phyloP scores from a whole-genome alignment of 2,329 filamentous ascomycete genomes.

The Penicillium carneum region DNA sequence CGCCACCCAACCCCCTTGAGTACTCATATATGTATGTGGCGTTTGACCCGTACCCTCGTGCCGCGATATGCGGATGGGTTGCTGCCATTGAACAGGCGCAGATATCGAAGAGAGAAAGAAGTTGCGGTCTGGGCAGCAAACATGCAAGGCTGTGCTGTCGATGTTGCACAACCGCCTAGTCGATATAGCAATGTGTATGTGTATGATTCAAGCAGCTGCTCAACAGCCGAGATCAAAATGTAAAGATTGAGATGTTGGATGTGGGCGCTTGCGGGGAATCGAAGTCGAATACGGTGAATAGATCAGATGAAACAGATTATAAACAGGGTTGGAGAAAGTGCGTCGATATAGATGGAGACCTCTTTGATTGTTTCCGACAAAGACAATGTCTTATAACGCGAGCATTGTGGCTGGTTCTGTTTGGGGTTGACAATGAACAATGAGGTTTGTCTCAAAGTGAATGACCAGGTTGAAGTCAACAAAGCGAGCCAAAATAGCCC shows the following conservation, averaged over 20 bases:
- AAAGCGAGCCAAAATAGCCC: slow-evolving; percentile 15
- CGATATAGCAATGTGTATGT: background rate
- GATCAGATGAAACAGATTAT: slow-evolving; percentile 1
- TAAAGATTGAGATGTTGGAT: background rate
- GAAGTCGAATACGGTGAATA: slow-evolving; percentile 1
- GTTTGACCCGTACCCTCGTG: slow-evolving; percentile 43
- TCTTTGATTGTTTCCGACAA: slow-evolving; percentile 18
- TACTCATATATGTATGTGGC: slow-evolving; percentile 52
- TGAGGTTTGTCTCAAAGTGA: slow-evolving; percentile 4
- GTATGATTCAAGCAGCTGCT: slow-evolving; percentile 4
- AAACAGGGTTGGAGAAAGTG: background rate
- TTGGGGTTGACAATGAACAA: slow-evolving; percentile 11
- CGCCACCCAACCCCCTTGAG: slow-evolving; percentile 50
- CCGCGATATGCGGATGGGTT: slow-evolving; percentile 32
- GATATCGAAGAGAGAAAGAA: slow-evolving; percentile 20
- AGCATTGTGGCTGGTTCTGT: slow-evolving; percentile 2
- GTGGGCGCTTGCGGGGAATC: slow-evolving; percentile 15
- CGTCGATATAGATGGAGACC: slow-evolving; percentile 9
- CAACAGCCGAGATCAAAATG: background rate
- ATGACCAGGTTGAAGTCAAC: slow-evolving; percentile 13
- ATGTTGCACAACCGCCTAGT: slow-evolving; percentile 2
- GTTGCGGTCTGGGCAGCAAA: background rate
- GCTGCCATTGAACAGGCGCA: slow-evolving; percentile 41
- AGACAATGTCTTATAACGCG: slow-evolving; percentile 14
- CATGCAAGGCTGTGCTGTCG: background rate